Evolutionary conservation across 495 filamentous ascomycete species (phyloP).

Genomic region (Lepraria neglecta): DNA sequence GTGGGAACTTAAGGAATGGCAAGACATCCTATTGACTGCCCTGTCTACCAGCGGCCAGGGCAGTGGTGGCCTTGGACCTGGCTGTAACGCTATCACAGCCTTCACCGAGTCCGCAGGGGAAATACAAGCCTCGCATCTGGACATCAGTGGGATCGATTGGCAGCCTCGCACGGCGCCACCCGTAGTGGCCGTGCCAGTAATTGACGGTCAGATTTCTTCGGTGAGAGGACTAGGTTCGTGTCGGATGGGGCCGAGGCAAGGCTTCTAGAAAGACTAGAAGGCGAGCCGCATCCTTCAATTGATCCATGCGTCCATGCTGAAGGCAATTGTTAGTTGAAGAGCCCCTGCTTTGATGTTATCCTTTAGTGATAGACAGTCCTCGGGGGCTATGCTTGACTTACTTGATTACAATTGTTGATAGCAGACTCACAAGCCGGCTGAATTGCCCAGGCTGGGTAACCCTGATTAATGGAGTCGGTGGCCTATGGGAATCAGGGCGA

Average conservation of each 20-base stretch:
- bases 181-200: constrained; percentile 2
- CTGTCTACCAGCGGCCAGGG: background rate
- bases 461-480: too few species aligned
- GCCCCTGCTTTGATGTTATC: background rate
- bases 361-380: background rate
- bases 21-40: constrained; percentile 10
- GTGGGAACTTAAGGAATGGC: background rate
- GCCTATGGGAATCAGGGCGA: background rate
- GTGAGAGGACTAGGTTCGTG: constrained; percentile 5
- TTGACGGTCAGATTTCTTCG: background rate
- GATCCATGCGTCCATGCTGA: background rate
- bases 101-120: background rate
- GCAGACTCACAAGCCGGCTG: background rate
- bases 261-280: constrained; percentile 5
- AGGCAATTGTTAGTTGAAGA: background rate
- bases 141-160: background rate
- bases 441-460: background rate
- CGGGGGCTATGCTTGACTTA: background rate
- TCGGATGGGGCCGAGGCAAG: constrained; percentile 4
- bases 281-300: background rate
- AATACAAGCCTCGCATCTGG: background rate
- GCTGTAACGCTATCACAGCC: constrained; percentile 1
- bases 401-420: background rate
- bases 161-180: constrained; percentile 11
- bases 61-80: constrained; percentile 6